These are phyloP conservation scores for Pterocarpus macrocarpus DNA, from an alignment of 306 rosid species.

Conservation along the genomic window DNA sequence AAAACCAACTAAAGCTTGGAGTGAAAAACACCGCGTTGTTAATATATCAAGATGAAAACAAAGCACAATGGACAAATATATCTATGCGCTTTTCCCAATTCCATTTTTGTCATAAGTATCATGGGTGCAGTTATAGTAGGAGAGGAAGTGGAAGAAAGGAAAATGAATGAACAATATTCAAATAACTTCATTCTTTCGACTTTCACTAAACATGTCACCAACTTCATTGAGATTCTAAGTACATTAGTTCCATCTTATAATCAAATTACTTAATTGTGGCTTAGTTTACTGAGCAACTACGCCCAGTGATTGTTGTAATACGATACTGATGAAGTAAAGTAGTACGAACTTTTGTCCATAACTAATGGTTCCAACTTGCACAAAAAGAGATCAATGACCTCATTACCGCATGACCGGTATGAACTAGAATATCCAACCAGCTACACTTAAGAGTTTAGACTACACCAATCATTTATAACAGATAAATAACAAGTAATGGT, in stretches of 20 bases:
- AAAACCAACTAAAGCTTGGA: neutral
- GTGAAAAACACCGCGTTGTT: neutral
- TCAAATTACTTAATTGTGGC: neutral
- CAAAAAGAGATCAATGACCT: neutral
- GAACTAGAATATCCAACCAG: conserved; percentile 4
- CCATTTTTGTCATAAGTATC: too few species aligned
- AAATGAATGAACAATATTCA: neutral
- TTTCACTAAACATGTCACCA: neutral
- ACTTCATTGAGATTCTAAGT: conserved; percentile 5
- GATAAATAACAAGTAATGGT: neutral
- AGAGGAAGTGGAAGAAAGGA: neutral
- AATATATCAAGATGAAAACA: neutral
- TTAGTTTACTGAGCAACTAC: neutral
- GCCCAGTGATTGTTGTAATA: neutral
- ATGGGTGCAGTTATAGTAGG: too few species aligned
- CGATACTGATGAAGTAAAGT: neutral
- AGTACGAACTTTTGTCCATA: neutral
- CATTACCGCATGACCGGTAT: neutral
- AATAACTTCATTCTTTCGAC: neutral
- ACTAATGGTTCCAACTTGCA: neutral
- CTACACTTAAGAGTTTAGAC: conserved; percentile 2
- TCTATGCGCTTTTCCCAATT: too few species aligned
- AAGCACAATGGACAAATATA: neutral
- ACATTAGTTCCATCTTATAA: neutral
- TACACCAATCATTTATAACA: neutral